Evolutionary conservation across 2,329 filamentous ascomycete species (phyloP).

Genomic region (Microsporum ferrugineum): DNA sequence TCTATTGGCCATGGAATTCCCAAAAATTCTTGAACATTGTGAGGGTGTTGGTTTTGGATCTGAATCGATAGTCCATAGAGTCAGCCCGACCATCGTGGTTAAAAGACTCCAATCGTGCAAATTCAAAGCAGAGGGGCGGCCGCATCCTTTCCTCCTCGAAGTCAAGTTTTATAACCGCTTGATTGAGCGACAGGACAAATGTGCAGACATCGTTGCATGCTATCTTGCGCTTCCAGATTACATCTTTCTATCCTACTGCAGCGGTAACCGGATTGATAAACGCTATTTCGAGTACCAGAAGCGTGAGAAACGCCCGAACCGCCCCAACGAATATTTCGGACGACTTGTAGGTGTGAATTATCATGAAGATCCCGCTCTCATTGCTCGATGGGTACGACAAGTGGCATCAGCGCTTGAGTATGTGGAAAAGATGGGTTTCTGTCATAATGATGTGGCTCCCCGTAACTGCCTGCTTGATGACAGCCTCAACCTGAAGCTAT

Average conservation of each 20-base stretch:
- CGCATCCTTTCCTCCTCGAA: constrained; percentile 9
- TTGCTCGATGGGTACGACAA: constrained; percentile 16
- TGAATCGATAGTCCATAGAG: not conserved
- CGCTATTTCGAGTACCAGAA: constrained; percentile 9
- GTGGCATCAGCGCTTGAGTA: constrained; percentile 14
- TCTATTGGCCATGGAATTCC: no score
- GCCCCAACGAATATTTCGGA: not conserved
- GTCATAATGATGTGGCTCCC: constrained; percentile 11
- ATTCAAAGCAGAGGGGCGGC: not conserved
- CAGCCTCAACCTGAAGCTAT: constrained; percentile 12
- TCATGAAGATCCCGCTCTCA: constrained; percentile 14
- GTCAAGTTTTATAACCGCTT: constrained; percentile 13
- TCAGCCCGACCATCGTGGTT: not conserved
- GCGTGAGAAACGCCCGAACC: constrained; percentile 2
- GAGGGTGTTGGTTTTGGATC: no score
- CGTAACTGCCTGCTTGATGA: constrained; percentile 13
- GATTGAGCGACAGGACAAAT: constrained; percentile 10
- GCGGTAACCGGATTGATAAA: not conserved
- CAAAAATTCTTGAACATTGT: no score
- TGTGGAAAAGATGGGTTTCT: constrained; percentile 15
- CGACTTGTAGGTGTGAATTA: constrained; percentile 12
- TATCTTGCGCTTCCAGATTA: constrained; percentile 13
- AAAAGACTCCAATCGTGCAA: not conserved
- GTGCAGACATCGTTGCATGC: constrained; percentile 13
- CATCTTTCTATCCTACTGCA: constrained; percentile 15